These are phyloP conservation scores for Pouteria campechiana DNA, from an alignment of 179 eudicot genomes.

Conservation along the genomic window DNA sequence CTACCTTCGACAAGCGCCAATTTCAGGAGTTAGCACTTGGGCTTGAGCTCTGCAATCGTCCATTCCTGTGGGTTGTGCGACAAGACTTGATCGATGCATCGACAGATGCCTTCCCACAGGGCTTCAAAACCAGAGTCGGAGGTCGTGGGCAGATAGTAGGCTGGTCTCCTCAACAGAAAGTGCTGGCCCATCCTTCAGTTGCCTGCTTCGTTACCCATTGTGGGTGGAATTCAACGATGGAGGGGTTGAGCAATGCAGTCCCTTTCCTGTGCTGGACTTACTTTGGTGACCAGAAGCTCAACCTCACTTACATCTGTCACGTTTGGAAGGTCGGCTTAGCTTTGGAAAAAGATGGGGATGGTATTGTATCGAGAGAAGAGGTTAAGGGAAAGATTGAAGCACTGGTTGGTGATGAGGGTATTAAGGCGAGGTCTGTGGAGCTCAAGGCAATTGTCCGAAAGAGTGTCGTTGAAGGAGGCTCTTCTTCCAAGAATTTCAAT, in stretches of 20 bases:
- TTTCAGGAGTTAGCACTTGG: conserved; percentile 19
- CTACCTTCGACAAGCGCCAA: conserved; percentile 11
- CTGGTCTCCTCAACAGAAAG: conserved; percentile 18
- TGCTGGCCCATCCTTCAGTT: conserved; percentile 11
- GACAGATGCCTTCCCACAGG: conserved; percentile 6
- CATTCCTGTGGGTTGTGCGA: conserved; percentile 24
- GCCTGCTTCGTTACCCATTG: conserved; percentile 17
- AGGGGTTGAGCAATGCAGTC: conserved; percentile 15
- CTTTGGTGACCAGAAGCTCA: conserved; percentile 12
- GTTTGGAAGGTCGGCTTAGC: conserved; percentile 19
- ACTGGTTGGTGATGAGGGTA: conserved; percentile 1
- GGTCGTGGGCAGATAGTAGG: conserved; percentile 8
- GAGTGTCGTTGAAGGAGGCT: conserved; percentile 10
- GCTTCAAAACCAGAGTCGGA: conserved; percentile 8
- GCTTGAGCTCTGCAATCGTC: conserved; percentile 11
- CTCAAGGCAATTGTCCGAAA: conserved; percentile 3
- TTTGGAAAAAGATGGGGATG: conserved; percentile 6
- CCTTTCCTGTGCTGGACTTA: conserved; percentile 26
- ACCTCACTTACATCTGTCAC: conserved; percentile 19
- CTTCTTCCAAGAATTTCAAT: conserved; percentile 7
- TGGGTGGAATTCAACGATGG: conserved; percentile 22
- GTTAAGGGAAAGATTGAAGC: conserved; percentile 15
- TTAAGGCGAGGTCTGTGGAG: conserved; percentile 8
- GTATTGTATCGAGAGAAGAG: conserved; percentile 11
- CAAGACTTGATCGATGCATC: conserved; percentile 3